Evolutionary conservation across 192 early-diverging fungal genomes (phyloP), one percentile per base, ranked within the genome.

Genomic region (Rhizoclosmatium sp.): DNA sequence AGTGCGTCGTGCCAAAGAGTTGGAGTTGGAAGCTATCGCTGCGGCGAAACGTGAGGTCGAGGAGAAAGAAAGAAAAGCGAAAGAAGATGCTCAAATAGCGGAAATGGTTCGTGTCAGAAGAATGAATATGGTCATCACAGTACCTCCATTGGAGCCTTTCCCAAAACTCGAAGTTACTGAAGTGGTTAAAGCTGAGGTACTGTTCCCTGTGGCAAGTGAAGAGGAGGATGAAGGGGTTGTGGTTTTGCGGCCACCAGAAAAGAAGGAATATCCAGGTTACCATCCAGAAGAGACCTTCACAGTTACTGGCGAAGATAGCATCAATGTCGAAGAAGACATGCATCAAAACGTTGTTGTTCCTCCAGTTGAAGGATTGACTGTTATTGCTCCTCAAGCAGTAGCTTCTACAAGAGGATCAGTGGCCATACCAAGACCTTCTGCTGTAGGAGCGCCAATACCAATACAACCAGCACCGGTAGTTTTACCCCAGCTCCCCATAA

Each of bases 91-190:
- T 2, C 45, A 31, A 9, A 40, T 51, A 9, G 47, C 65, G 4
- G 51, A 71, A 56, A 39, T 59, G 19, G 3, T 59, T 3, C 44
- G 65, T 49, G 49, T 69, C 51, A 64, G 65, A 16, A 2, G 49
- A 21, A 14, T 31, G 64, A 40, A 58, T 31, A 66, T 64, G 60
- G 49, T 77, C 41, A 77, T 77, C 48, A 68, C 75, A 2, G 65
- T 77, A 3, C 47, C 62, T 4, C 75, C 75, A 12, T 19, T 77
- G 9, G 61, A 65, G 23, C 66, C 75, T 19, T 69, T 41, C 42
- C 2, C 44, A 21, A 9, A 14, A 2, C 10, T 19, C 4, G 51
- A 77, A 47, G 40, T 65, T n/a, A 16, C 49, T 21, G 46, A 51
- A 1, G n/a, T 31, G 21, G 39, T 66, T 14, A 45, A 42, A 47